Evolutionary conservation across 2,329 filamentous ascomycete genomes (phyloP), one percentile per base, ranked within the genome.

Genomic region (Clarireedia monteithiana): DNA sequence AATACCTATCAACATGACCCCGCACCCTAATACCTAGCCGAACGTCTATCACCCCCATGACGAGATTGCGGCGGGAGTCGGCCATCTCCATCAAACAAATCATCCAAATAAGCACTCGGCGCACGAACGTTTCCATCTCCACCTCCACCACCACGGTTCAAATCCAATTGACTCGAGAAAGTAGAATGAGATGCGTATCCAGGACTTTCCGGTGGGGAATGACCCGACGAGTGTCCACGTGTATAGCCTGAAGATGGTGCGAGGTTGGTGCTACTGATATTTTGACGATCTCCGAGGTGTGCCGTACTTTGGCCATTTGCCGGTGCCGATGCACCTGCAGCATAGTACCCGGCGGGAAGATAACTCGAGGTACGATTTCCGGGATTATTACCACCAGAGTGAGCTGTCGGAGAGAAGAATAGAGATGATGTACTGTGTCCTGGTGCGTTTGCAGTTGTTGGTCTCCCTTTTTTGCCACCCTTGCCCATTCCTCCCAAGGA

Each of bases 361-460:
- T 92, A 95, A n/a, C 78, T 77, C 1, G 89, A 95, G 58, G 81
- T 83, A 53, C 91, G 85, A 63, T 82, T 82, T 47, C 73, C 74
- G 40, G 77, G 73, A 59, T 74, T 73, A 50, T 78, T 75, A 60
- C 76, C 75, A 56, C 77, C 76, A 6, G 81, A 74, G 40, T 81
- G 83, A 1, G 91, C 91, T 0, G 94, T 97, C 0, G 94, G 94
- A 6, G 91, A 96, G 76, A 96, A 99, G 80, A 99, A 99, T 15
- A 97, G 78, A 60, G 58, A 63, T 12, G 57, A 38, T 48, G 39
- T 40, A 26, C 55, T 38, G 40, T 51, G 59, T 7, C 57, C 50
- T n/a, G 58, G 48, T 39, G 69, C 54, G 47, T 66, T 63, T 57
- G 66, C 62, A 15, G 72, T 70, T 1, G 71, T 68, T 64, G 75